Conservation (phyloP, 345 rosid genomes). For the Clausena lansium region DNA sequence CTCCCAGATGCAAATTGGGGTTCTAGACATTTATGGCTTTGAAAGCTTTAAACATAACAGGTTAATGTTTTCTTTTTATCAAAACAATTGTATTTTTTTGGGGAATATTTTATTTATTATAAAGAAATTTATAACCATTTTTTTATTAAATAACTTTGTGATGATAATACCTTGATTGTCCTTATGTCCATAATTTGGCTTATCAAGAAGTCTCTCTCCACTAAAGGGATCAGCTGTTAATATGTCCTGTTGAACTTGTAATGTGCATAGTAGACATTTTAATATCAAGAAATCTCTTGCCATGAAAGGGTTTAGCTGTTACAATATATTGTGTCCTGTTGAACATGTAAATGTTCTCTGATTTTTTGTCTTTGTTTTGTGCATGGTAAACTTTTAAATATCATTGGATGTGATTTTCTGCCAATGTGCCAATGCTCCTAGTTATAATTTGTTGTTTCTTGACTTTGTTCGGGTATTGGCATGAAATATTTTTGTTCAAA, state of each 20-base stretch:
- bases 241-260: neutral
- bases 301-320: neutral
- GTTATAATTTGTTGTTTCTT: neutral
- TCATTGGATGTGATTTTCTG: neutral
- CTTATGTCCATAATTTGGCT: neutral
- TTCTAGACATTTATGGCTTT: conserved; percentile 96
- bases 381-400: neutral
- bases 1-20: conserved; percentile 79
- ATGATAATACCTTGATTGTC: neutral
- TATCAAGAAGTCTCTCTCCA: neutral
- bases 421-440: neutral
- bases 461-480: neutral
- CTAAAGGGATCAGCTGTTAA: neutral
- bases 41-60: conserved; percentile 92
- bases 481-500: neutral
- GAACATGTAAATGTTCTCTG: neutral
- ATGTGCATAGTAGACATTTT: neutral
- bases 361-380: neutral
- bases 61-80: conserved; percentile 28
- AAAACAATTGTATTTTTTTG: neutral
- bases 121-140: neutral
- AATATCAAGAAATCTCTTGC: neutral
- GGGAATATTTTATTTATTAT: neutral
- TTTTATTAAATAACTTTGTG: neutral
- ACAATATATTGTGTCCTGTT: neutral